phyloP scores from a whole-genome alignment of 2,329 filamentous ascomycete genomes.

The Arthrobotrys entomopaga region DNA sequence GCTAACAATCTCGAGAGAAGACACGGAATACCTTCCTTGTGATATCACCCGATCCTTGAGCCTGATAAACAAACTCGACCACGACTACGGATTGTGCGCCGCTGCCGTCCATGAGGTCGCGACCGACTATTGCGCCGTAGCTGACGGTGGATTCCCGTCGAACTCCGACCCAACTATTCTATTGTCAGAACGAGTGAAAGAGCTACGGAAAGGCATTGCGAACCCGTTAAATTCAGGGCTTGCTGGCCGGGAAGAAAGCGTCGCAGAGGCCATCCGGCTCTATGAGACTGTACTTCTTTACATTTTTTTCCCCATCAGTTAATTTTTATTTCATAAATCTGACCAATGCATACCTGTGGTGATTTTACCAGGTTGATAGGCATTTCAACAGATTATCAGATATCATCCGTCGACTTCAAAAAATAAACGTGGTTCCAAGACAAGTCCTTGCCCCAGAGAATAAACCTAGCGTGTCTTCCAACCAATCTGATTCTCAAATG shows the following conservation, averaged over 20 bases:
- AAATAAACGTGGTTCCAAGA: conserved; percentile 64
- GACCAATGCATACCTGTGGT: neutral
- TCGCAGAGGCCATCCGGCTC: conserved; percentile 73
- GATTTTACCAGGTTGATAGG: conserved; percentile 63
- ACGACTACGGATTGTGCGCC: conserved; percentile 69
- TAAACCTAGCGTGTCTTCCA: conserved; percentile 68
- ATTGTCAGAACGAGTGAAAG: conserved; percentile 58
- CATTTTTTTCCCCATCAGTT: neutral
- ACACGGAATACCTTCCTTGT: conserved; percentile 74
- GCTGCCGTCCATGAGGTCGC: conserved; percentile 69
- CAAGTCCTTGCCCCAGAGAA: conserved; percentile 71
- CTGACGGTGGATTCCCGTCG: conserved; percentile 57
- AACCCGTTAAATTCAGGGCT: conserved; percentile 68
- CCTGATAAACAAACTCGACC: conserved; percentile 73
- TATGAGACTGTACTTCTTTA: conserved; percentile 66
- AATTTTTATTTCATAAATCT: neutral
- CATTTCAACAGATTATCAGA: conserved; percentile 68
- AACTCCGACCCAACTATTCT: conserved; percentile 62
- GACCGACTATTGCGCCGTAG: conserved; percentile 69
- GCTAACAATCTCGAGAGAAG: conserved; percentile 27
- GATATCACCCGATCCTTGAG: conserved; percentile 74
- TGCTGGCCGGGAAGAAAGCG: conserved; percentile 69
- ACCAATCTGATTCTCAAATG: conserved; percentile 62
- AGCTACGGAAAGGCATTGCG: conserved; percentile 71
- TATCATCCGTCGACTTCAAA: conserved; percentile 50